A percentile compares a stretch with the other conserved stretches of the same genome.
Evolutionary conservation across 805 yeast genomes (phyloP).

Genomic region (Ogataea nitratoaversa): DNA sequence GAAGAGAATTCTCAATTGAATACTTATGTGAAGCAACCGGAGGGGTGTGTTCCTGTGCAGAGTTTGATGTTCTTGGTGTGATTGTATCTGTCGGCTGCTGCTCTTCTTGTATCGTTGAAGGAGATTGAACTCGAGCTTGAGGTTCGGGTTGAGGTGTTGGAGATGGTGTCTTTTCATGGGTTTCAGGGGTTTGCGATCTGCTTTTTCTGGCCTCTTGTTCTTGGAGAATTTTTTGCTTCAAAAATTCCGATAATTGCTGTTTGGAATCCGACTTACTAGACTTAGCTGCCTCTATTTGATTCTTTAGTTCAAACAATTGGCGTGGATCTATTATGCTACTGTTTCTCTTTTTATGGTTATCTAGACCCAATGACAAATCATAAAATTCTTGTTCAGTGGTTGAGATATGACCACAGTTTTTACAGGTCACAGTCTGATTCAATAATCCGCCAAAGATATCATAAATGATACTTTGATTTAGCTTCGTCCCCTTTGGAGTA

Average conservation of each 20-base stretch:
- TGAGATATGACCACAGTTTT: conserved; percentile 74
- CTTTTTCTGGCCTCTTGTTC: conserved; percentile 24
- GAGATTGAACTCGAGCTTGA: conserved; percentile 3
- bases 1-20: conserved; percentile 69
- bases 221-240: conserved; percentile 26
- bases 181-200: conserved; percentile 25
- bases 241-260: conserved; percentile 24
- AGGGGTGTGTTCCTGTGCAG: neutral
- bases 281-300: conserved; percentile 26
- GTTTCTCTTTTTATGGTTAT: conserved; percentile 42
- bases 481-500: conserved; percentile 83
- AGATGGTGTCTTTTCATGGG: conserved; percentile 5
- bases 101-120: no score
- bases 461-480: conserved; percentile 76
- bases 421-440: conserved; percentile 81
- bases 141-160: conserved; percentile 6
- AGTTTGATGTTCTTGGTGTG: conserved; percentile 3
- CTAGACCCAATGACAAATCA: conserved; percentile 81
- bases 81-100: conserved; percentile 3
- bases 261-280: conserved; percentile 21
- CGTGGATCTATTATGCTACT: conserved; percentile 26
- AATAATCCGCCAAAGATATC: conserved; percentile 93
- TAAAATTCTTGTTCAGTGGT: conserved; percentile 90
- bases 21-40: conserved; percentile 33
- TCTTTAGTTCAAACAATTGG: conserved; percentile 24